Evolutionary conservation across 306 rosid genomes (phyloP).

Genomic region (Canavalia gladiata): DNA sequence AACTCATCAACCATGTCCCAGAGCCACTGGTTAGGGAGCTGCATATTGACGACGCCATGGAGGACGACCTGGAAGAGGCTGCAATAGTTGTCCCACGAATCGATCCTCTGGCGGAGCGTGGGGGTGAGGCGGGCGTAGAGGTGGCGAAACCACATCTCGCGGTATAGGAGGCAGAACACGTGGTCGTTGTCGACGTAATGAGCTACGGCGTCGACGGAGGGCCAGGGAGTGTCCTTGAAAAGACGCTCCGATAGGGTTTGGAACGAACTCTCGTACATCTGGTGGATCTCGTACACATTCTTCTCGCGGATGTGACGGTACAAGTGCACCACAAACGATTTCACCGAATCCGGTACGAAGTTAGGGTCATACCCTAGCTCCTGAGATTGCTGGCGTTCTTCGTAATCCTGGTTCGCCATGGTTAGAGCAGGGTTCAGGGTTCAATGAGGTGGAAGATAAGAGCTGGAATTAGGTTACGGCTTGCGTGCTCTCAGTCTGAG

Average conservation of each 20-base stretch:
- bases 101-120: constrained; percentile 90
- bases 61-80: constrained; percentile 92
- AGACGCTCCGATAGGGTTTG: constrained; percentile 87
- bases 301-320: constrained; percentile 97
- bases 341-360: constrained; percentile 88
- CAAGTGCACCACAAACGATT: constrained; percentile 85
- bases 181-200: constrained; percentile 89
- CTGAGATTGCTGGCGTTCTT: constrained; percentile 57
- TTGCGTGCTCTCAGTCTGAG: background rate
- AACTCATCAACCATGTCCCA: constrained; percentile 99
- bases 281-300: constrained; percentile 96
- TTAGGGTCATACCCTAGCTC: constrained; percentile 89
- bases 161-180: constrained; percentile 92
- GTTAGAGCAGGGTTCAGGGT: background rate
- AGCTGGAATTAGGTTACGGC: background rate
- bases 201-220: constrained; percentile 92
- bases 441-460: background rate
- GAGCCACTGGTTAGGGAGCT: constrained; percentile 95
- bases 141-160: constrained; percentile 99
- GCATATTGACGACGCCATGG: constrained; percentile 96
- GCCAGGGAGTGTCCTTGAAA: constrained; percentile 98
- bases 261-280: constrained; percentile 89
- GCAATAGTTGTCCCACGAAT: constrained; percentile 96
- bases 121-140: constrained; percentile 90
- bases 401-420: constrained; percentile 76